Evolutionary conservation across 2,329 filamentous ascomycete genomes (phyloP).

Genomic region (Penicillium sp.): DNA sequence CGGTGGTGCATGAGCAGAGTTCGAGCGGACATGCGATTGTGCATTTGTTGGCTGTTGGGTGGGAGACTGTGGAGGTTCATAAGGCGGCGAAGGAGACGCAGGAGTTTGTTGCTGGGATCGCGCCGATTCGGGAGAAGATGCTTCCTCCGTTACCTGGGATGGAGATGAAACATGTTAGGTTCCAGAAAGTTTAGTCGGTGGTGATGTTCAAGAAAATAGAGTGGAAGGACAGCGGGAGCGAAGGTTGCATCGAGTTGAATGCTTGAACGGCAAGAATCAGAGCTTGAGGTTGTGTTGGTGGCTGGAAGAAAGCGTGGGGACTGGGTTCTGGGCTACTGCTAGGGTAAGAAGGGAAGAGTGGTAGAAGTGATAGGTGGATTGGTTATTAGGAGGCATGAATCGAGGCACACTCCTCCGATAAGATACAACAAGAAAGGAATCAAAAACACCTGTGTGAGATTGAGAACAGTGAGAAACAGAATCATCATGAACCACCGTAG

Average conservation of each 20-base stretch:
- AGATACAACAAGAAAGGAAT: constrained; percentile 35
- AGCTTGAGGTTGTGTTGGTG: not conserved
- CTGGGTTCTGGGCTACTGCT: constrained; percentile 20
- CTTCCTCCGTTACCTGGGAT: constrained; percentile 40
- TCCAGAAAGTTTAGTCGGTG: constrained; percentile 33
- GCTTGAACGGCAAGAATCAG: not conserved
- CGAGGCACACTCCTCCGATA: constrained; percentile 33
- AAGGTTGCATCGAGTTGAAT: not conserved
- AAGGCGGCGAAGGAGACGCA: constrained; percentile 49
- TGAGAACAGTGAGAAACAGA: constrained; percentile 16
- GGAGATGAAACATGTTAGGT: constrained; percentile 50
- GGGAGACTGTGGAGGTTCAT: constrained; percentile 55
- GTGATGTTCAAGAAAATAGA: not conserved
- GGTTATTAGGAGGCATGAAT: constrained; percentile 26
- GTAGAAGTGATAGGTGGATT: constrained; percentile 18
- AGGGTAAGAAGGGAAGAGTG: constrained; percentile 13
- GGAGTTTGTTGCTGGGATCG: constrained; percentile 47
- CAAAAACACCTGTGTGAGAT: constrained; percentile 20
- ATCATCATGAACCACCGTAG: constrained; percentile 28
- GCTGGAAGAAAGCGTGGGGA: not conserved
- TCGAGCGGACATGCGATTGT: constrained; percentile 45
- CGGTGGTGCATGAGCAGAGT: constrained; percentile 38
- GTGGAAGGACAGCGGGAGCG: not conserved
- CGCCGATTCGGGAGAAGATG: constrained; percentile 45
- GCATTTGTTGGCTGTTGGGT: constrained; percentile 52